Conservation (phyloP, 495 filamentous ascomycete species). For the Penicillium alfredii region DNA sequence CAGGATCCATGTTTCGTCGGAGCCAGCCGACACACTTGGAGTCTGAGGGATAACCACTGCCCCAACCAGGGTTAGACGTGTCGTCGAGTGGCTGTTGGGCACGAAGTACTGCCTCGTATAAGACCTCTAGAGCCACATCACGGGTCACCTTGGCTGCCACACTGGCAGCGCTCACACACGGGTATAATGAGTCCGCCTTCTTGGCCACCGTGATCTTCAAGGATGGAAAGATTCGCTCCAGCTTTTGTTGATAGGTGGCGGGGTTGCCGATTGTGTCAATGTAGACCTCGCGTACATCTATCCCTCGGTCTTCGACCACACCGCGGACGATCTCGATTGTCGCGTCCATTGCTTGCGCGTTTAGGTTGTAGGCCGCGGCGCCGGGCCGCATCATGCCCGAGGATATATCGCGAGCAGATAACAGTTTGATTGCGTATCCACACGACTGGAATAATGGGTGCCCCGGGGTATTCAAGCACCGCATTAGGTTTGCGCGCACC, state of each 20-base stretch:
- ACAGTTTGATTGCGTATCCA: conserved; percentile 73
- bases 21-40: conserved; percentile 75
- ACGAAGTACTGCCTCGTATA: conserved; percentile 48
- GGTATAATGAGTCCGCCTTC: conserved; percentile 92
- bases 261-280: conserved; percentile 92
- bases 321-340: conserved; percentile 78
- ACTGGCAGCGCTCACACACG: conserved; percentile 86
- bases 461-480: conserved; percentile 57
- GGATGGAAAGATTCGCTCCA: conserved; percentile 79
- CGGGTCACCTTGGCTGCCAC: conserved; percentile 95
- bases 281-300: conserved; percentile 83
- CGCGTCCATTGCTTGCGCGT: conserved; percentile 96
- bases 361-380: conserved; percentile 73
- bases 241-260: conserved; percentile 70
- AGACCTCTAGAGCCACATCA: conserved; percentile 77
- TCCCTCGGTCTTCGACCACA: conserved; percentile 60
- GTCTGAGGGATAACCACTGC: conserved; percentile 91
- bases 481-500: conserved; percentile 71
- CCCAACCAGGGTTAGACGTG: conserved; percentile 50
- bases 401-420: conserved; percentile 80
- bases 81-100: conserved; percentile 9
- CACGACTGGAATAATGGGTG: conserved; percentile 62
- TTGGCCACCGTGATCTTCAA: conserved; percentile 81
- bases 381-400: conserved; percentile 69
- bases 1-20: conserved; percentile 75